Percentiles rank a stretch among this genome's conserved stretches.
Conservation (phyloP, 352 stramenopile species). For the Phytopythium boreale region DNA sequence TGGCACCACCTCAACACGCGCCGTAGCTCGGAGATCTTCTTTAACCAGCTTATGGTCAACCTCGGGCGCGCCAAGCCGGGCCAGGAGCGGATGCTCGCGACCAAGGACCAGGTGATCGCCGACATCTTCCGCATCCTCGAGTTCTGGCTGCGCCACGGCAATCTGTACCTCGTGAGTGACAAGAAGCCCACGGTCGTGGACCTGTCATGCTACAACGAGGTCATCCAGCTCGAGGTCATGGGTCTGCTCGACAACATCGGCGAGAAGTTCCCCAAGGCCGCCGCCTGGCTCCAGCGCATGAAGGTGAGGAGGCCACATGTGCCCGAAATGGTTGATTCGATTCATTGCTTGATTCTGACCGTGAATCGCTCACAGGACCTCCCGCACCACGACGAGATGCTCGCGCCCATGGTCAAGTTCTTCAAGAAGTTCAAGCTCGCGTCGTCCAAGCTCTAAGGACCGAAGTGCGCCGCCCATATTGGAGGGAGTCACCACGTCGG, state of each 20-base stretch:
- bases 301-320: slow-evolving; percentile 36
- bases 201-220: slow-evolving; percentile 78
- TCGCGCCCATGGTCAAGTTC: slow-evolving; percentile 63
- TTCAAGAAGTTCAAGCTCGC: slow-evolving; percentile 67
- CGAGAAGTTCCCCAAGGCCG: slow-evolving; percentile 46
- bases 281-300: slow-evolving; percentile 70
- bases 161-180: slow-evolving; percentile 56
- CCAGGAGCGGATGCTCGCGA: slow-evolving; percentile 45
- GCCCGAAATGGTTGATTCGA: neutral
- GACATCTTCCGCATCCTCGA: slow-evolving; percentile 64
- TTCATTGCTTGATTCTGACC: slow-evolving; percentile 2
- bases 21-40: slow-evolving; percentile 56
- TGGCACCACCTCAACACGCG: slow-evolving; percentile 78
- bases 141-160: slow-evolving; percentile 61
- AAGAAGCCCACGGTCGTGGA: slow-evolving; percentile 57
- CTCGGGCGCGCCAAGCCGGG: slow-evolving; percentile 37
- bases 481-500: too few relatives aligned
- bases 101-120: slow-evolving; percentile 51
- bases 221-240: slow-evolving; percentile 74
- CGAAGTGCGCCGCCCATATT: too few relatives aligned
- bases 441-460: slow-evolving; percentile 33
- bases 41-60: slow-evolving; percentile 61
- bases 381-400: slow-evolving; percentile 60
- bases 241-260: slow-evolving; percentile 39
- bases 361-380: slow-evolving; percentile 27